phyloP scores from a whole-genome alignment of 179 eudicot species.

The Beta macrorhiza region DNA sequence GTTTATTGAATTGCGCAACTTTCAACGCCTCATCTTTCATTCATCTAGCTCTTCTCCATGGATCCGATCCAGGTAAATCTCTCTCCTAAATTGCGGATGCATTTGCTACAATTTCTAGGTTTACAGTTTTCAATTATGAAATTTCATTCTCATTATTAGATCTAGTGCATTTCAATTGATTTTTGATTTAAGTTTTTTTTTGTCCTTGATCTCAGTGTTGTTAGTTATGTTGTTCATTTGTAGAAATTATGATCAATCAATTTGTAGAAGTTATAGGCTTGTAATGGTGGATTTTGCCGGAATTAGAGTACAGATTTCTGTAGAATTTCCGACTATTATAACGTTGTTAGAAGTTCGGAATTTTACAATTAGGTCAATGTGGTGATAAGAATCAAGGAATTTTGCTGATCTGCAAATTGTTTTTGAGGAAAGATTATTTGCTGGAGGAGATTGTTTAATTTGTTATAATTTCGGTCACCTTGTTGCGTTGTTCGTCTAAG shows the following conservation, averaged over 20 bases:
- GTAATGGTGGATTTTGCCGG: neutral
- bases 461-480: neutral
- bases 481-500: neutral
- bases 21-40: neutral
- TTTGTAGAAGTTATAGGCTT: neutral
- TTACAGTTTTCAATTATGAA: neutral
- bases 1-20: neutral
- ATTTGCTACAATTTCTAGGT: neutral
- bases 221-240: neutral
- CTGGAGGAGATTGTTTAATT: neutral
- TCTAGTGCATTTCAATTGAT: neutral
- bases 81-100: neutral
- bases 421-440: neutral
- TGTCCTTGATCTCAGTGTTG: neutral
- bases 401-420: neutral
- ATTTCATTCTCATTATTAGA: neutral
- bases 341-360: neutral
- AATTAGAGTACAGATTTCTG: neutral
- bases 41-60: conserved; percentile 20
- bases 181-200: neutral
- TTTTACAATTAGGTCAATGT: conserved; percentile 12
- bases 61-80: conserved; percentile 36
- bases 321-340: neutral
- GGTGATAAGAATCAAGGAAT: neutral
- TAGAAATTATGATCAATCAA: neutral